Evolutionary conservation across 2,329 filamentous ascomycete genomes (phyloP).

Genomic region (Aspergillus terreus): DNA sequence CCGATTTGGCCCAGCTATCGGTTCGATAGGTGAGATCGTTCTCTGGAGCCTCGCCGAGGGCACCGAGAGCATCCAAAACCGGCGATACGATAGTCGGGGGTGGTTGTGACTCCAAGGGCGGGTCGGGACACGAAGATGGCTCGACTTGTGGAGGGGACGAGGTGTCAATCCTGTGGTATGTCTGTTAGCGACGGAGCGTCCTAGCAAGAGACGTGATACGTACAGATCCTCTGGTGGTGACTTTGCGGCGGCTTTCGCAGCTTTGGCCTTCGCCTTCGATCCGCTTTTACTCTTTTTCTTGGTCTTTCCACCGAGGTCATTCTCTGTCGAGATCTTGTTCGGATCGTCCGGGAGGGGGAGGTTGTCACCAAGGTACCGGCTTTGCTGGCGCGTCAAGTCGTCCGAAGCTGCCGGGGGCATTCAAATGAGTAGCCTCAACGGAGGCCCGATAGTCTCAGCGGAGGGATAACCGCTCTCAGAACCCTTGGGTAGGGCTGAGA

Average conservation of each 20-base stretch:
- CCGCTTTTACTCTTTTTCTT: slow-evolving; percentile 41
- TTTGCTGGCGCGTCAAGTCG: slow-evolving; percentile 35
- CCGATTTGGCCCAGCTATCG: slow-evolving; percentile 42
- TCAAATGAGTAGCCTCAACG: slow-evolving; percentile 33
- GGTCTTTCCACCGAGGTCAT: slow-evolving; percentile 31
- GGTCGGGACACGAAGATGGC: slow-evolving; percentile 29
- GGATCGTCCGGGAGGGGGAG: slow-evolving; percentile 25
- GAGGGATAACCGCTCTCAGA: slow-evolving; percentile 26
- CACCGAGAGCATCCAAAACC: slow-evolving; percentile 36
- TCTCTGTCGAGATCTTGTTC: slow-evolving; percentile 24
- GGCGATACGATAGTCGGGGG: slow-evolving; percentile 31
- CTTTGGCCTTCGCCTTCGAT: slow-evolving; percentile 33
- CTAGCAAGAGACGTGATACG: slow-evolving; percentile 12
- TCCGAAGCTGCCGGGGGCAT: slow-evolving; percentile 42
- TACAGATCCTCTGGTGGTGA: slow-evolving; percentile 35
- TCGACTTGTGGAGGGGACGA: slow-evolving; percentile 25
- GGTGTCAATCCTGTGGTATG: slow-evolving; percentile 22
- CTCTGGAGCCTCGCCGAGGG: slow-evolving; percentile 27
- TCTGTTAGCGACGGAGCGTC: not conserved
- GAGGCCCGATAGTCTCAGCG: slow-evolving; percentile 20
- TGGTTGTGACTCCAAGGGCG: slow-evolving; percentile 20
- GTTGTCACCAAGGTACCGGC: slow-evolving; percentile 32
- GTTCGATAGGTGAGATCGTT: slow-evolving; percentile 36
- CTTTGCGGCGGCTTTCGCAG: slow-evolving; percentile 29
- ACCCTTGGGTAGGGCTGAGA: slow-evolving; percentile 31